phyloP scores from a whole-genome alignment of 225 moss, liverwort and hornwort species.

The Physcomitrium patens region DNA sequence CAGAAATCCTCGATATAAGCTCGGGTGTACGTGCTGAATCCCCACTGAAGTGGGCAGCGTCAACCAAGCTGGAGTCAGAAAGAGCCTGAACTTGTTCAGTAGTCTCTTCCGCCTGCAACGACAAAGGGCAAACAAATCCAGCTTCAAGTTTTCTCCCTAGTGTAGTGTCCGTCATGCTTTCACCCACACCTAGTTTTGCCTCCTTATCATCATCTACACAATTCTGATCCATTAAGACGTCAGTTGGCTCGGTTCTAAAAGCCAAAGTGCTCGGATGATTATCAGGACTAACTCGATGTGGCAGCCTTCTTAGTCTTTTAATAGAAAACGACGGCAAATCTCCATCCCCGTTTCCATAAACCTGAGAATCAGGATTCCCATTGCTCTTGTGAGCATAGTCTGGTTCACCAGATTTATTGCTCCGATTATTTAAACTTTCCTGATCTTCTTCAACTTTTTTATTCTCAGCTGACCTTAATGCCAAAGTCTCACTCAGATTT shows the following conservation, averaged over 20 bases:
- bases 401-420: constrained; percentile 26
- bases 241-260: constrained; percentile 13
- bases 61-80: constrained; percentile 24
- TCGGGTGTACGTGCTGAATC: constrained; percentile 9
- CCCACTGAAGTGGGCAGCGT: constrained; percentile 22
- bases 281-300: constrained; percentile 41
- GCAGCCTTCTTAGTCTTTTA: constrained; percentile 55
- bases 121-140: constrained; percentile 1
- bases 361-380: constrained; percentile 35
- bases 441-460: constrained; percentile 26
- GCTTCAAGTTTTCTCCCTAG: neutral
- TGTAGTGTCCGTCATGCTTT: neutral
- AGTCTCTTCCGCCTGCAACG: constrained; percentile 13
- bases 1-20: constrained; percentile 29
- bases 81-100: constrained; percentile 20
- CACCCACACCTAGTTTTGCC: constrained; percentile 10
- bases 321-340: constrained; percentile 66
- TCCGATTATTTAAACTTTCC: constrained; percentile 18
- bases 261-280: constrained; percentile 27
- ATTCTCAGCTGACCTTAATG: constrained; percentile 24
- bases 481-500: constrained; percentile 26
- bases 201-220: constrained; percentile 20
- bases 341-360: constrained; percentile 47
- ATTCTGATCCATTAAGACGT: constrained; percentile 10
- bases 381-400: constrained; percentile 38